Percentiles rank a stretch among this genome's conserved stretches.
phyloP scores from a whole-genome alignment of 2,329 filamentous ascomycete genomes.

The Diplodia corticola region DNA sequence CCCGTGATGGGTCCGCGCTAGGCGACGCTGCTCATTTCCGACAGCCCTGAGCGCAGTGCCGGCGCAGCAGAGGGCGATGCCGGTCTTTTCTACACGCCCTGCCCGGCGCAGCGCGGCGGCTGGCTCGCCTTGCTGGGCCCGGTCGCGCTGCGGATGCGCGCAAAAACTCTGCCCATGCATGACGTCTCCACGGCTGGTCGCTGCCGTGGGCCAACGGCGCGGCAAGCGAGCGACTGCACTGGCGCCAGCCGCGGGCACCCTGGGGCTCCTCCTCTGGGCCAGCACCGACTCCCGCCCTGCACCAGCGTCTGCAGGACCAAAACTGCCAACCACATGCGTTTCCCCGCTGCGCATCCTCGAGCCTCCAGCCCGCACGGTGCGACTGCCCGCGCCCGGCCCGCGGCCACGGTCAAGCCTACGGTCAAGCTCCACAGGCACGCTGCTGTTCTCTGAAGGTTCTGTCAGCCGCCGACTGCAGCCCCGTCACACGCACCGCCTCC shows the following conservation, averaged over 20 bases:
- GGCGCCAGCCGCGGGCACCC: not conserved
- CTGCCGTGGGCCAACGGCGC: conserved; percentile 7
- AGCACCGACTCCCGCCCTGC: conserved; percentile 18
- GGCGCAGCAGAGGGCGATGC: conserved; percentile 2
- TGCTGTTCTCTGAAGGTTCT: not conserved
- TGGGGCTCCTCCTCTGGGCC: not conserved
- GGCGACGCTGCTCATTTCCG: conserved; percentile 22
- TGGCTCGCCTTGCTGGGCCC: not conserved
- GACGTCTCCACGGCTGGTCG: conserved; percentile 18
- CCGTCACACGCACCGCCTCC: conserved; percentile 8
- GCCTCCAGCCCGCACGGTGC: not conserved
- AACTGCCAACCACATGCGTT: conserved; percentile 8
- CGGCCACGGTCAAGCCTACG: no score
- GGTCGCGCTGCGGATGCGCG: conserved; percentile 1
- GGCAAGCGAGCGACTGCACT: conserved; percentile 14
- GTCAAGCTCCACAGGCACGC: no score
- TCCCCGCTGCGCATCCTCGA: not conserved
- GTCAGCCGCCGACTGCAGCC: not conserved
- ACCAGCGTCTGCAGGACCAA: not conserved
- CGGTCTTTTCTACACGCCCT: not conserved
- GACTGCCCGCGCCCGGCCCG: not conserved
- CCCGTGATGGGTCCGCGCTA: conserved; percentile 24
- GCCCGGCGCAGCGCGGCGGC: not conserved
- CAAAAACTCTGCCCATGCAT: conserved; percentile 22
- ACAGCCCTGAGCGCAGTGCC: not conserved